These are phyloP conservation scores for Yamadazyma sp. DNA, from an alignment of 805 yeast species.

Conservation along the genomic window DNA sequence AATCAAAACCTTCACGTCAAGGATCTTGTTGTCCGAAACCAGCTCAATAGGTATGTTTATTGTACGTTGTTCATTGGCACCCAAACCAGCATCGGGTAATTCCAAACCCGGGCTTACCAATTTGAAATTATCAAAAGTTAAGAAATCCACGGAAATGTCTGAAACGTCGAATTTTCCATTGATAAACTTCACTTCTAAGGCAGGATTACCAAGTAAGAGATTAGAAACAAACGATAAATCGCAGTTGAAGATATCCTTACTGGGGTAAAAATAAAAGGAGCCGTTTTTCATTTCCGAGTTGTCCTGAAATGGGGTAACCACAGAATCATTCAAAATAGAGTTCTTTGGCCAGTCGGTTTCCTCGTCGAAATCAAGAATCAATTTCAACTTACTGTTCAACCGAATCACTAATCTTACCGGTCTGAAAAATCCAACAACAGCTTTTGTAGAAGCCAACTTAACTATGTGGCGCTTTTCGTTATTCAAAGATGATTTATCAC, in stretches of 20 bases:
- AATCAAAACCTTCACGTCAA: constrained; percentile 23
- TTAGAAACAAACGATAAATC: constrained; percentile 1
- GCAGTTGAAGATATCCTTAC: neutral
- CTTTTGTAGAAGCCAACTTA: constrained; percentile 12
- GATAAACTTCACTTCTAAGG: constrained; percentile 8
- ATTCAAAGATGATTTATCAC: too few species aligned
- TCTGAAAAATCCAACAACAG: constrained; percentile 24
- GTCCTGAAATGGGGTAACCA: neutral
- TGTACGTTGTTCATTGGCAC: constrained; percentile 17
- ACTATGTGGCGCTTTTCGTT: constrained; percentile 5
- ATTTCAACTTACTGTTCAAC: constrained; percentile 19
- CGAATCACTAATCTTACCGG: constrained; percentile 18
- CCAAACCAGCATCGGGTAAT: constrained; percentile 7
- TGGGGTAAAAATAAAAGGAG: constrained; percentile 8
- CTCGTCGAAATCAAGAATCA: constrained; percentile 17
- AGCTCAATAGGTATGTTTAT: constrained; percentile 32
- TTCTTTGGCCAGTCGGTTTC: constrained; percentile 4
- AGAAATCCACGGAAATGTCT: neutral
- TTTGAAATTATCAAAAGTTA: constrained; percentile 1
- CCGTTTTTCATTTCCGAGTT: neutral
- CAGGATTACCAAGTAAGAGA: constrained; percentile 11
- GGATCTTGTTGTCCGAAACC: constrained; percentile 26
- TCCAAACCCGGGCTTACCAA: neutral
- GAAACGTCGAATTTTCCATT: constrained; percentile 1
- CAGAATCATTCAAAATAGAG: constrained; percentile 15